Evolutionary conservation across 257 asterid genomes (phyloP), one percentile per base, ranked within the genome.

Genomic region (Lithospermum erythrorhizon): DNA sequence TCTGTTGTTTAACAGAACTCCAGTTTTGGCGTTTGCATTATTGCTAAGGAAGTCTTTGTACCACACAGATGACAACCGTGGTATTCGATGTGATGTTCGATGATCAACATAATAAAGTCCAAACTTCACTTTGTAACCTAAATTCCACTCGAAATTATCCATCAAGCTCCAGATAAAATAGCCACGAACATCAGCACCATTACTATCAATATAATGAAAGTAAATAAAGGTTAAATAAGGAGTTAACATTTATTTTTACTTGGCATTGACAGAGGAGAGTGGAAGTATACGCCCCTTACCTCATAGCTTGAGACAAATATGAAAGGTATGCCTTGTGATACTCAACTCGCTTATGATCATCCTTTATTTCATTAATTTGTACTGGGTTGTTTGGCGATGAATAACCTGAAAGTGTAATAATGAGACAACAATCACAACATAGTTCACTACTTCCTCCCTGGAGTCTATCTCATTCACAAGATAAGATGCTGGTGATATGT

Each of bases 131-230:
- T 10, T 61, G n/a, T 76, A 87, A 62, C 94, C 93, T 9, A 54
- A 57, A 0, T 58, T 6, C 95, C 96, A 87, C 59, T 87, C 96
- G 9, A 85, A 87, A 61, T 77, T 68, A 61, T 88, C 95, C 86
- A 85, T 73, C 82, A 83, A 78, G 51, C 82, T 78, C 96, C 96
- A 87, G 61, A 83, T 61, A 55, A 87, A 75, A 64, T 87, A 87
- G 54, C 94, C 91, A 1, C 89, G 81, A 21, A 87, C 86, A 57
- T 87, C 86, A 6, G 84, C 87, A 5, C 88, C 94, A 0, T 84
- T 65, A 59, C 87, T 86, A 69, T 61, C 54, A 59, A 32, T 5
- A 22, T 4, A 53, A 55, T 3, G 47, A 49, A 1, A 41, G 49
- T 17, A 41, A 41, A 41, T 41, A 41, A 37, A 32, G 47, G 27